Evolutionary conservation across 1,284 basidiomycete genomes (phyloP).

Genomic region (Marasmius oreades): DNA sequence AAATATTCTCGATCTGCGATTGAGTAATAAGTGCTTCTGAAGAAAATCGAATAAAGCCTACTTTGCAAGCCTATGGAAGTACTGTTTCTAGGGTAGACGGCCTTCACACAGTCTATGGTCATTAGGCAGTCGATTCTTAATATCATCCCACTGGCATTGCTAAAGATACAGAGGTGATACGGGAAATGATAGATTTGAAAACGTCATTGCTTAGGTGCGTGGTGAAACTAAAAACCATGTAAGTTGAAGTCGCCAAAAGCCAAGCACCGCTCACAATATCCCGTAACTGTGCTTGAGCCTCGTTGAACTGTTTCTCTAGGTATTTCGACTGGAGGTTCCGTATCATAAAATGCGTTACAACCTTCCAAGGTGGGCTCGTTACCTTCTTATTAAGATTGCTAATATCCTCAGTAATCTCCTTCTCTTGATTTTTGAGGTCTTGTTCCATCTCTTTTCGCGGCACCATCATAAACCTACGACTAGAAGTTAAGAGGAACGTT

Average conservation of each 20-base stretch:
- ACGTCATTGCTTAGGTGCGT: constrained; percentile 49
- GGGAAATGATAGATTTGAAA: background rate
- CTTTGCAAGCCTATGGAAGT: no score
- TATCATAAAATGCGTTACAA: background rate
- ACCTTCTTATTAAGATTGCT: constrained; percentile 79
- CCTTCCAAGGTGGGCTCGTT: constrained; percentile 3
- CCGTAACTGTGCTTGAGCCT: constrained; percentile 80
- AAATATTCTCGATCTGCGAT: no score
- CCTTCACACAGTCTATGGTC: no score
- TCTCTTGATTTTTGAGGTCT: constrained; percentile 72
- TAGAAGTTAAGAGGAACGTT: background rate
- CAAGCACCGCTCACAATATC: constrained; percentile 67
- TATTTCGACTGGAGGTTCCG: constrained; percentile 67
- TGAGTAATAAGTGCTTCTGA: no score
- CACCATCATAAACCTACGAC: constrained; percentile 82
- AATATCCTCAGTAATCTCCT: constrained; percentile 79
- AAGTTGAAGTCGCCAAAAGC: background rate
- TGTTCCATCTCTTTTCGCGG: constrained; percentile 77
- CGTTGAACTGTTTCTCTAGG: constrained; percentile 87
- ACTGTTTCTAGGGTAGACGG: no score
- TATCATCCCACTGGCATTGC: background rate
- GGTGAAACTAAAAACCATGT: constrained; percentile 48
- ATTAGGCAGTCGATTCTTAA: background rate
- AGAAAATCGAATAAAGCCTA: no score
- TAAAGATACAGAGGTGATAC: background rate